Evolutionary conservation across 148 eudicot genomes (phyloP).

Genomic region (Polygonum aviculare): DNA sequence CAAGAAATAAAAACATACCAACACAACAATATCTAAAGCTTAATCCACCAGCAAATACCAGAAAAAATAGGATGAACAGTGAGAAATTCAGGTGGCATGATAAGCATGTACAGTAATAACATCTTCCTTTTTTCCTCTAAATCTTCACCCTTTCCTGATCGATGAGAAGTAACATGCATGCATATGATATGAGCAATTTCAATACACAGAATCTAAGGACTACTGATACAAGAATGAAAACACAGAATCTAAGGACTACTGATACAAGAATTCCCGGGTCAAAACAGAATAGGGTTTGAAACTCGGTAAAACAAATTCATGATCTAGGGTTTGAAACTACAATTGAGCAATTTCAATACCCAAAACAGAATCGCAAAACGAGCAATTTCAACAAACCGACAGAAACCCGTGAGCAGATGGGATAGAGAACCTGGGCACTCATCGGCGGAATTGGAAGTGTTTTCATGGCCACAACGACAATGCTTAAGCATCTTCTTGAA

Average conservation of each 20-base stretch:
- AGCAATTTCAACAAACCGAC: not conserved
- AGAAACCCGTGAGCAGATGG: not conserved
- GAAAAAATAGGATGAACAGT: not conserved
- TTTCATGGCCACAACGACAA: conserved; percentile 25
- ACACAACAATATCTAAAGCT: not conserved
- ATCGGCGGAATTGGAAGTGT: conserved; percentile 19
- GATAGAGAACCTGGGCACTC: conserved; percentile 26
- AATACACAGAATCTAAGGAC: not conserved
- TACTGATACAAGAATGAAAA: not conserved
- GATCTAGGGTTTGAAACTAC: not conserved
- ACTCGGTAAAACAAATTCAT: not conserved
- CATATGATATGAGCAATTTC: not conserved
- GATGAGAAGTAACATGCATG: not conserved
- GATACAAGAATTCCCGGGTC: no score
- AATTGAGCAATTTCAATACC: not conserved
- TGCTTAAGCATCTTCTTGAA: conserved; percentile 75
- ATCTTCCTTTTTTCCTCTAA: not conserved
- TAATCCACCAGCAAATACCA: not conserved
- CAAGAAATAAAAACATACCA: not conserved
- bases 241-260: not conserved
- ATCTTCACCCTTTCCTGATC: not conserved
- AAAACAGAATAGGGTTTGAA: not conserved
- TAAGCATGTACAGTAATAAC: not conserved
- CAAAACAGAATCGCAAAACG: not conserved
- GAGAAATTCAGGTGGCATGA: not conserved